Evolutionary conservation across 306 rosid species (phyloP).

Genomic region (Nissolia schottii): DNA sequence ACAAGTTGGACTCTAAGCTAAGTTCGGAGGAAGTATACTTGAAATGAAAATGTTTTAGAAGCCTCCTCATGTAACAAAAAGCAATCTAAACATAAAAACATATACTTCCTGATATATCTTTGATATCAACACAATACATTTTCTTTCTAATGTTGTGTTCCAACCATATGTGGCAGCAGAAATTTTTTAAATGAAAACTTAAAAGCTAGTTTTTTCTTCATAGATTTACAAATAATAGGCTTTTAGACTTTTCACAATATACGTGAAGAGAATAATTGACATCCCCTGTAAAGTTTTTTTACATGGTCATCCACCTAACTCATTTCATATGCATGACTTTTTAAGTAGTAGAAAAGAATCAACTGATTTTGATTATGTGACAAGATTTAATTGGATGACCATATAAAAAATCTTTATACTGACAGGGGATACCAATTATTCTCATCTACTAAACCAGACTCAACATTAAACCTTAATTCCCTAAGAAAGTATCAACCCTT

Average conservation of each 20-base stretch:
- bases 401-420: too few relatives aligned
- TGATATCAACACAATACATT: not conserved
- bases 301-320: too few relatives aligned
- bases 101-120: not conserved
- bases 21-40: not conserved
- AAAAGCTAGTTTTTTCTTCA: not conserved
- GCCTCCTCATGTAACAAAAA: not conserved
- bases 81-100: not conserved
- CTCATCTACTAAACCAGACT: not conserved
- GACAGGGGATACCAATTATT: too few relatives aligned
- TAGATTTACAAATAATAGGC: conserved; percentile 26
- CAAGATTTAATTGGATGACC: too few relatives aligned
- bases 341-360: too few relatives aligned
- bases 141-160: not conserved
- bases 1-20: not conserved
- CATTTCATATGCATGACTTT: too few relatives aligned
- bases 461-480: conserved; percentile 25
- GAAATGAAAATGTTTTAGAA: not conserved
- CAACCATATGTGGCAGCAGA: not conserved
- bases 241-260: conserved; percentile 3
- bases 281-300: too few relatives aligned
- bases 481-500: conserved; percentile 30
- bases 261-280: too few relatives aligned
- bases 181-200: not conserved
- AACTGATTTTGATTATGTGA: too few relatives aligned